Base-by-base conservation (phyloP, 73 alveolate genomes). In the Paramecium tetraurelia region DNA sequence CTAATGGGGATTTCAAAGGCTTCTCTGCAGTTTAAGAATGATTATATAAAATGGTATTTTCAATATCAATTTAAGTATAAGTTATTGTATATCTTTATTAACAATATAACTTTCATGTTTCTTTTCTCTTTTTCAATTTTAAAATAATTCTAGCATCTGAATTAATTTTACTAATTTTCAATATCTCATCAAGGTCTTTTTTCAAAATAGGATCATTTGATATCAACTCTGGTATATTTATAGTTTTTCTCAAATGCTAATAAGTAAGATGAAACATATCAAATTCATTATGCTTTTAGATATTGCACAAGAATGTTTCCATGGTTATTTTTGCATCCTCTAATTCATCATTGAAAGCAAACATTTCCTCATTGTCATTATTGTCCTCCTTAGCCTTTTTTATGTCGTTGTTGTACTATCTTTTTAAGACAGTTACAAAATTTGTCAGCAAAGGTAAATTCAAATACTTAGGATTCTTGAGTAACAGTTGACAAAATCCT, bases 21-120 rank as follows among this genome's bases (percentile, higher is more conserved):
- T 80, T 80, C 72, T 80, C 90, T 9, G 75, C 57, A 63, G 46
- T 27, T 27, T 63, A 63, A 63, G 84, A 63, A 33, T 63, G 84
- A 63, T 53, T 53, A 53, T 53, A 53, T 53, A 53, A 53, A 53
- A 53, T 53, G 69, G 4, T 53, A 53, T 53, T 53, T 53, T 53
- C 20, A 22, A 53, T 53, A 53, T 53, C 5, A 18, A 53, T 53
- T 53, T 53, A 53, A 53, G 36, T 18, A 53, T 53, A n/a, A 53
- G 16, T 16, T 53, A 53, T 53, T 53, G 11, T 53, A 53, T 53
- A 48, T 48, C 5, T 53, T 53, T 53, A 53, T 53, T 16, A 53
- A 53, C 27, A 53, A 53, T 53, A 53, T 53, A 53, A 53, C 21
- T 53, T 53, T 53, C 69, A 53, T 53, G 35, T 20, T 63, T 63